These are phyloP conservation scores for Fusarium avenaceum DNA, from an alignment of 2,329 filamentous ascomycete species.

Conservation along the genomic window DNA sequence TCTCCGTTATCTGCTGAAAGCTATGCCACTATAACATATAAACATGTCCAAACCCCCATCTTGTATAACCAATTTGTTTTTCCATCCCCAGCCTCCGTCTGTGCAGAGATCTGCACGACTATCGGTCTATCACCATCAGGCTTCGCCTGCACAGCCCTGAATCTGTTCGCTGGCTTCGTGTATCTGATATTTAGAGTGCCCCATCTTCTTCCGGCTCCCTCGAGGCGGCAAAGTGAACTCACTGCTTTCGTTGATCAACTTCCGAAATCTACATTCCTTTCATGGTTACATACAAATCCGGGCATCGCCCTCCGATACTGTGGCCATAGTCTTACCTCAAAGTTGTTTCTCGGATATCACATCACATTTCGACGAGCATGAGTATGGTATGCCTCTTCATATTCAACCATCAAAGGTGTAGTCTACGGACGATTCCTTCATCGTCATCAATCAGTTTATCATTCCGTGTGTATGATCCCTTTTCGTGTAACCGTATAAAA, in stretches of 20 bases:
- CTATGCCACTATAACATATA: not conserved
- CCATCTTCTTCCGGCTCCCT: not conserved
- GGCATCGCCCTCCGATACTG: not conserved
- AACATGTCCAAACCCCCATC: not conserved
- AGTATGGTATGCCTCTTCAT: not conserved
- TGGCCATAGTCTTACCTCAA: not conserved
- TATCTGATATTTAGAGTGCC: not conserved
- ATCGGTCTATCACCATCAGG: constrained; percentile 12
- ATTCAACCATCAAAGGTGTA: constrained; percentile 4
- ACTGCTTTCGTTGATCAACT: not conserved
- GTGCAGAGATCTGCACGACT: constrained; percentile 1
- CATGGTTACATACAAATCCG: not conserved
- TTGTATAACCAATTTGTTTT: not conserved
- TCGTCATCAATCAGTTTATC: constrained; percentile 6
- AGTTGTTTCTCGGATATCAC: not conserved
- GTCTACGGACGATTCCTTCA: not conserved
- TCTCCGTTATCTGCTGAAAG: not conserved
- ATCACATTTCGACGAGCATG: not conserved
- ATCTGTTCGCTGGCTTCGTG: constrained; percentile 3
- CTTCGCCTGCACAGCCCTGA: not conserved
- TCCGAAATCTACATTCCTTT: not conserved
- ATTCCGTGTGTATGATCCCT: not conserved
- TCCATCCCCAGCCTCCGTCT: not conserved
- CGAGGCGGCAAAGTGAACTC: not conserved
- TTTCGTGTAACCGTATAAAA: constrained; percentile 6